Evolutionary conservation across 805 yeast species (phyloP).

Genomic region (Candida yuanshanica): DNA sequence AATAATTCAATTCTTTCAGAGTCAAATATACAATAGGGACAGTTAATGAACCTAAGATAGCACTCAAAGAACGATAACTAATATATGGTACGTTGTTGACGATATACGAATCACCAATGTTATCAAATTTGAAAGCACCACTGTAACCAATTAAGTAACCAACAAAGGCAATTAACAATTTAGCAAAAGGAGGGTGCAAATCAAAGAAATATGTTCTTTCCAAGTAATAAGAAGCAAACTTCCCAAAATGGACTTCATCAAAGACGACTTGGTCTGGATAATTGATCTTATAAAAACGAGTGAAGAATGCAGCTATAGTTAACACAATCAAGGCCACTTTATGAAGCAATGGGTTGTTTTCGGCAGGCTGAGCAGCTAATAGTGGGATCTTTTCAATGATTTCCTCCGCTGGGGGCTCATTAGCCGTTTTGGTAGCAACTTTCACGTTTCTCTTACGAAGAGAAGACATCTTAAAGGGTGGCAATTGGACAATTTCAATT

Average conservation of each 20-base stretch:
- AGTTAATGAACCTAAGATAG: conserved; percentile 74
- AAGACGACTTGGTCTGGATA: conserved; percentile 73
- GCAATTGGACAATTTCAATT: neutral
- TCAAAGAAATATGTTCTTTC: conserved; percentile 92
- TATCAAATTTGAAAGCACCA: conserved; percentile 89
- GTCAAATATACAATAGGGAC: conserved; percentile 82
- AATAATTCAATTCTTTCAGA: conserved; percentile 77
- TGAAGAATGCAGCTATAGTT: conserved; percentile 60
- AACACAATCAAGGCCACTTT: conserved; percentile 46
- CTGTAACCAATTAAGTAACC: conserved; percentile 88
- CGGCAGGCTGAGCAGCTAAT: neutral
- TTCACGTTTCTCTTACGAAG: conserved; percentile 10
- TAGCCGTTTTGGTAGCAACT: conserved; percentile 1
- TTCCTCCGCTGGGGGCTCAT: neutral
- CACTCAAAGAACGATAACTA: conserved; percentile 74
- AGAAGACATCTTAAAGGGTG: neutral
- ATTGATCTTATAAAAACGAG: conserved; percentile 58
- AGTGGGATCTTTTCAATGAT: neutral
- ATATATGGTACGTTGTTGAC: conserved; percentile 80
- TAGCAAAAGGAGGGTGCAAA: conserved; percentile 97
- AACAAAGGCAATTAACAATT: conserved; percentile 80
- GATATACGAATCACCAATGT: conserved; percentile 78
- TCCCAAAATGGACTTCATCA: conserved; percentile 86
- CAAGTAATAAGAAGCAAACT: conserved; percentile 78
- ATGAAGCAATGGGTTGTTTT: conserved; percentile 16